phyloP scores from a whole-genome alignment of 2,329 filamentous ascomycete species.

The Didymella lethalis region DNA sequence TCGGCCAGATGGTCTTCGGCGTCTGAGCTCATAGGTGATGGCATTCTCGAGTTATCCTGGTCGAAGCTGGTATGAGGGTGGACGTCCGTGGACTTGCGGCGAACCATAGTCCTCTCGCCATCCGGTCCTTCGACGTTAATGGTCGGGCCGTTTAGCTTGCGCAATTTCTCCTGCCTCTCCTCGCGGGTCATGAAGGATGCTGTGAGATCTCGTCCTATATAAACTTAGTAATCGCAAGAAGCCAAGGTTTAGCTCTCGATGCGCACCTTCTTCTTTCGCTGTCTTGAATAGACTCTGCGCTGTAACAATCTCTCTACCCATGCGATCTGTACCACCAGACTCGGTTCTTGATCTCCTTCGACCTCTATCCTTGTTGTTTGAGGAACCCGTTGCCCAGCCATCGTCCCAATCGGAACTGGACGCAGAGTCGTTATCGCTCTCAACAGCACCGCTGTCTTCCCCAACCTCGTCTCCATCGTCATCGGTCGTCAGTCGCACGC shows the following conservation, averaged over 20 bases:
- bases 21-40: conserved; percentile 78
- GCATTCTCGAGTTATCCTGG: conserved; percentile 64
- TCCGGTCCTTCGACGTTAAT: conserved; percentile 70
- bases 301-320: conserved; percentile 50
- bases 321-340: conserved; percentile 47
- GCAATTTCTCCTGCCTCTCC: conserved; percentile 20
- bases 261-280: conserved; percentile 79
- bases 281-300: conserved; percentile 73
- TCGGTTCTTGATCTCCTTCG: conserved; percentile 48
- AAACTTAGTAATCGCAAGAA: conserved; percentile 17
- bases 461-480: conserved; percentile 60
- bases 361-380: conserved; percentile 50
- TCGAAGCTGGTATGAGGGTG: conserved; percentile 90
- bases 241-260: neutral
- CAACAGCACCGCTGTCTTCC: conserved; percentile 67
- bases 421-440: conserved; percentile 68
- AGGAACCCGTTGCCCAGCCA: conserved; percentile 49
- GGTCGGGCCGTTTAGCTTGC: conserved; percentile 71
- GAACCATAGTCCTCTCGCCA: conserved; percentile 61
- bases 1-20: conserved; percentile 85
- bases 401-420: conserved; percentile 71
- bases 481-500: conserved; percentile 63
- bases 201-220: conserved; percentile 57
- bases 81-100: conserved; percentile 59
- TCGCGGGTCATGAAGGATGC: conserved; percentile 65